phyloP scores from a whole-genome alignment of 2,329 filamentous ascomycete genomes.

The Aspergillus puulaauensis region DNA sequence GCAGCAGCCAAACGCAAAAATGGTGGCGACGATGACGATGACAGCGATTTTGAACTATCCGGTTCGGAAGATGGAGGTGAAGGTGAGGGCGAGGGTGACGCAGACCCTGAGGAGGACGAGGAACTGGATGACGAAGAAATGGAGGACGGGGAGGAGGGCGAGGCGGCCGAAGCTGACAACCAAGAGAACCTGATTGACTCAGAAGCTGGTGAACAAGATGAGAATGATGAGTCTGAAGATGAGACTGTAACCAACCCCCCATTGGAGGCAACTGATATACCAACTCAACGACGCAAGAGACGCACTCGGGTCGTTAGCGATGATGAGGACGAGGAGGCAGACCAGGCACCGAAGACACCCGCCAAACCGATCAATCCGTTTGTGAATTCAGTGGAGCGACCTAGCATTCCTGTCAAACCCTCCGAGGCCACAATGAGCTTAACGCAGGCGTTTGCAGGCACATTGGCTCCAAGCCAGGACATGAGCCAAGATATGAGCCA shows the following conservation, averaged over 20 bases:
- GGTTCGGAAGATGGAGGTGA: conserved; percentile 47
- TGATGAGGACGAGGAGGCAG: conserved; percentile 64
- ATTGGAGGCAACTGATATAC: conserved; percentile 46
- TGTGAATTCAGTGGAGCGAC: conserved; percentile 41
- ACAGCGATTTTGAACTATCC: conserved; percentile 44
- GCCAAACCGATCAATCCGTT: conserved; percentile 27
- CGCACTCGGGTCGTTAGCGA: conserved; percentile 63
- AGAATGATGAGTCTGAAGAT: conserved; percentile 39
- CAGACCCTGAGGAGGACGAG: conserved; percentile 32
- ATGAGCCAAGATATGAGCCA: conserved; percentile 32
- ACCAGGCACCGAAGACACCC: conserved; percentile 32
- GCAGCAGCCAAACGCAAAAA: conserved; percentile 66
- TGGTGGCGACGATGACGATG: conserved; percentile 39
- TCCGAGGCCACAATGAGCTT: conserved; percentile 61
- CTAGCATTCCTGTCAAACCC: conserved; percentile 67
- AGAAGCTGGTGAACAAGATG: conserved; percentile 37
- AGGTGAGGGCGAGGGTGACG: conserved; percentile 39
- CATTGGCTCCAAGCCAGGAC: conserved; percentile 66
- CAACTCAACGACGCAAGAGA: conserved; percentile 52
- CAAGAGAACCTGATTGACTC: conserved; percentile 24
- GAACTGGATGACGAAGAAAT: conserved; percentile 20
- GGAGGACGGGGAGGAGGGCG: conserved; percentile 15
- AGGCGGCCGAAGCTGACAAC: conserved; percentile 15
- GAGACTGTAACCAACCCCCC: conserved; percentile 30
- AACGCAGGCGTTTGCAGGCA: conserved; percentile 88